Evolutionary conservation across 306 rosid genomes (phyloP).

Genomic region (Cucumis melo): DNA sequence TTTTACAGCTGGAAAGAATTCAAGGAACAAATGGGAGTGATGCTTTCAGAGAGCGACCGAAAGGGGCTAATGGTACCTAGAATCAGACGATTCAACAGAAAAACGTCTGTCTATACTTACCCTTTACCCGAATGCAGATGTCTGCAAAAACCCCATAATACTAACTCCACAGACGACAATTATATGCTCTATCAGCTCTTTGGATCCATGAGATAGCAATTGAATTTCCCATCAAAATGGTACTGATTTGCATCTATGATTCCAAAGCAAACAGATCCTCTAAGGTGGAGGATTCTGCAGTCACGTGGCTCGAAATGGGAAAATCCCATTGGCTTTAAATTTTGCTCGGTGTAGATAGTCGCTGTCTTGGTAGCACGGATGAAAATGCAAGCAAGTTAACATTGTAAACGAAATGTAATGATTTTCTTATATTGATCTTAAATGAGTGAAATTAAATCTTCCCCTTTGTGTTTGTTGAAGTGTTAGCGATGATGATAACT

Average conservation of each 20-base stretch:
- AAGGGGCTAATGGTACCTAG: slow-evolving; percentile 86
- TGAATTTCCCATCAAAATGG: not conserved
- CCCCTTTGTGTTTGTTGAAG: not conserved
- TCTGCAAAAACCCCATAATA: slow-evolving; percentile 37
- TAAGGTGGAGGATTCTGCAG: not conserved
- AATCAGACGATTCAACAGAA: slow-evolving; percentile 71
- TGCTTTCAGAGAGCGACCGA: slow-evolving; percentile 81
- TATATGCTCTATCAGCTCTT: slow-evolving; percentile 14
- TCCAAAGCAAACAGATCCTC: not conserved
- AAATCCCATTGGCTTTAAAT: not conserved
- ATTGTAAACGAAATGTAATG: not conserved
- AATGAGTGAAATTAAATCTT: not conserved
- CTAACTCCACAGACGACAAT: slow-evolving; percentile 15
- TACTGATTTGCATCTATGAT: not conserved
- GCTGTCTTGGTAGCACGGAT: not conserved
- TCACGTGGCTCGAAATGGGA: not conserved
- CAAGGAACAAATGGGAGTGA: slow-evolving; percentile 69
- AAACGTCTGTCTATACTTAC: slow-evolving; percentile 79
- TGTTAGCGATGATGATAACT: not conserved
- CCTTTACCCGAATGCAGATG: slow-evolving; percentile 96
- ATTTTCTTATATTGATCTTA: not conserved
- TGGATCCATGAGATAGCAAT: slow-evolving; percentile 7
- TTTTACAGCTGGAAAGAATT: slow-evolving; percentile 74
- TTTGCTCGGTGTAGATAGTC: slow-evolving; percentile 4
- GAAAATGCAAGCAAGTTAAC: not conserved